phyloP scores from a whole-genome alignment of 2,329 filamentous ascomycete genomes.

The Calcarisporium arbuscula region DNA sequence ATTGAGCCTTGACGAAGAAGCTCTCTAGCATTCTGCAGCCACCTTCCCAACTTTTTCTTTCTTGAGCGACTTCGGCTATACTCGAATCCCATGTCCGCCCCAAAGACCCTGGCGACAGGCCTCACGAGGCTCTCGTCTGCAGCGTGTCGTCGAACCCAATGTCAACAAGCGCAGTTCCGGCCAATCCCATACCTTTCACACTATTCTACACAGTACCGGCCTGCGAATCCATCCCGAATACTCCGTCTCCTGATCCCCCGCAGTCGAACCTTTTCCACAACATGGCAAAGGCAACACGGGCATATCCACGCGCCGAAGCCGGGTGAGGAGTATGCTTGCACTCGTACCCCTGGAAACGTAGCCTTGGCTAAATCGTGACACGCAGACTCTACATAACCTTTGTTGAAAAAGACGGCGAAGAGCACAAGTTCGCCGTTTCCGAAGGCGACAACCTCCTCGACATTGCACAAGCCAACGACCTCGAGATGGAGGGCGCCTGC shows the following conservation, averaged over 20 bases:
- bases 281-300: conserved; percentile 58
- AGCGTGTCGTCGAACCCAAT: conserved; percentile 21
- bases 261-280: conserved; percentile 58
- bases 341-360: background rate
- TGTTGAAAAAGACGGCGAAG: conserved; percentile 79
- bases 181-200: conserved; percentile 5
- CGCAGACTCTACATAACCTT: conserved; percentile 80
- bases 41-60: too few relatives aligned
- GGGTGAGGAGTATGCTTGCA: conserved; percentile 75
- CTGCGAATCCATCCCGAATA: conserved; percentile 8
- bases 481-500: conserved; percentile 98
- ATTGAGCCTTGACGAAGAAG: too few relatives aligned
- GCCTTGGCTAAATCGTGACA: background rate
- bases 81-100: conserved; percentile 20
- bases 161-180: conserved; percentile 14
- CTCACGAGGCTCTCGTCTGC: conserved; percentile 25
- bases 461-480: conserved; percentile 86
- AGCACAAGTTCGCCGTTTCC: conserved; percentile 70
- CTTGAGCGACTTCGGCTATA: conserved; percentile 1
- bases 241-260: conserved; percentile 13
- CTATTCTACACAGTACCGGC: conserved; percentile 15
- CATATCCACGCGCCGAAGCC: conserved; percentile 79
- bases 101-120: conserved; percentile 25
- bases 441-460: conserved; percentile 91
- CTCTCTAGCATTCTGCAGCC: too few relatives aligned